A percentile compares a stretch with the other conserved stretches of the same genome.
These are phyloP conservation scores for Lactarius tabidus DNA, from an alignment of 768 basidiomycete species.

Conservation along the genomic window DNA sequence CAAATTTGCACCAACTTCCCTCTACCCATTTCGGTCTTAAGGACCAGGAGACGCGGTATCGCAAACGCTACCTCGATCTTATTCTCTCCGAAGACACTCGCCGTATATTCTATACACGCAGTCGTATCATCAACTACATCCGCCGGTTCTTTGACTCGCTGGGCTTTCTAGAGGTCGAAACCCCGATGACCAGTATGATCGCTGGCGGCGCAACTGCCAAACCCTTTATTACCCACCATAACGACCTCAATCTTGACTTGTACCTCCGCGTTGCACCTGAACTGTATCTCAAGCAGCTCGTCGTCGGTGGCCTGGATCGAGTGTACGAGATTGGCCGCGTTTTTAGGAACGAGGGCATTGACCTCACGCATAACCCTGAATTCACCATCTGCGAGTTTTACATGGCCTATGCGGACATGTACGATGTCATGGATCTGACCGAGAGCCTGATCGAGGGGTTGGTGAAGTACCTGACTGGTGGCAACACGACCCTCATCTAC, in stretches of 20 bases:
- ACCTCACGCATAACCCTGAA: conserved; percentile 98
- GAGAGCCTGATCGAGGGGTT: conserved; percentile 86
- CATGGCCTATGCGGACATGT: conserved; percentile 99
- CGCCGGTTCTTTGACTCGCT: conserved; percentile 84
- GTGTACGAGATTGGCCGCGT: conserved; percentile 99
- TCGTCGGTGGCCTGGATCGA: conserved; percentile 94
- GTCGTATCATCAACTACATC: conserved; percentile 88
- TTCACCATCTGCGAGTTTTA: conserved; percentile 99
- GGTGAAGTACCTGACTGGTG: conserved; percentile 81
- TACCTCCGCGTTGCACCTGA: conserved; percentile 98
- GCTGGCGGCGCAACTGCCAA: conserved; percentile 98
- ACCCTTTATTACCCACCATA: conserved; percentile 98
- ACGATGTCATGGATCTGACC: conserved; percentile 97
- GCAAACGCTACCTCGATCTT: conserved; percentile 98
- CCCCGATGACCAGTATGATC: conserved; percentile 94
- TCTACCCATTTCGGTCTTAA: conserved; percentile 91
- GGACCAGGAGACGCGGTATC: conserved; percentile 95
- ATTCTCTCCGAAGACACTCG: conserved; percentile 91
- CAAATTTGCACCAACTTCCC: conserved; percentile 94
- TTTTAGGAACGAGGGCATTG: conserved; percentile 98
- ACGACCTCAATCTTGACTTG: conserved; percentile 93
- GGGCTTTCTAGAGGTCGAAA: conserved; percentile 98
- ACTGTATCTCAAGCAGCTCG: conserved; percentile 95
- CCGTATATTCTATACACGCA: conserved; percentile 85
- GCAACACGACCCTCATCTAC: conserved; percentile 73